phyloP scores from a whole-genome alignment of 2,329 filamentous ascomycete genomes.

The Paecilomyces sp. region DNA sequence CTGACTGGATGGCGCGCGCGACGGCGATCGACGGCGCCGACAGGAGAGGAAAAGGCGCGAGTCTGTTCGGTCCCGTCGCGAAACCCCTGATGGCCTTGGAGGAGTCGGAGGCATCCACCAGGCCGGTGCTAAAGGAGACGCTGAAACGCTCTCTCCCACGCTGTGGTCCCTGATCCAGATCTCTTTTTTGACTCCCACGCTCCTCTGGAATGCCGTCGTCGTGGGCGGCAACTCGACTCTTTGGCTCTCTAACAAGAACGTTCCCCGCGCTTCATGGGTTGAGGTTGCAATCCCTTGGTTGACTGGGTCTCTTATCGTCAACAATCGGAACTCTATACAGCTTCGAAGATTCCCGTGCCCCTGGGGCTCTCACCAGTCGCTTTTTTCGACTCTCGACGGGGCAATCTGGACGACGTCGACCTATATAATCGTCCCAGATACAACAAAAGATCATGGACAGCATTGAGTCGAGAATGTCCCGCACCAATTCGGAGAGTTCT shows the following conservation, averaged over 20 bases:
- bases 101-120: not conserved
- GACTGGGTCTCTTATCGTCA: not conserved
- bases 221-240: constrained; percentile 6
- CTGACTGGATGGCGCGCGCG: not conserved
- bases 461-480: constrained; percentile 14
- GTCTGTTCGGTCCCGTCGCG: not conserved
- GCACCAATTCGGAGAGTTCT: constrained; percentile 15
- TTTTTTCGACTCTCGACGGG: not conserved
- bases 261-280: not conserved
- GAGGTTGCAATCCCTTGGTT: not conserved
- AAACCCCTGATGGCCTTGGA: not conserved
- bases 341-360: not conserved
- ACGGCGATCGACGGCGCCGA: not conserved
- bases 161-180: not conserved
- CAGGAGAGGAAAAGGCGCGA: not conserved
- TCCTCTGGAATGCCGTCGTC: constrained; percentile 14
- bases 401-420: not conserved
- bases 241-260: not conserved
- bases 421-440: not conserved
- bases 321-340: not conserved
- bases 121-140: not conserved
- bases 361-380: not conserved
- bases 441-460: constrained; percentile 7
- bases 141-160: constrained; percentile 1
- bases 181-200: constrained; percentile 6